Conservation (phyloP, 345 rosid species). For the Mercurialis annua region DNA sequence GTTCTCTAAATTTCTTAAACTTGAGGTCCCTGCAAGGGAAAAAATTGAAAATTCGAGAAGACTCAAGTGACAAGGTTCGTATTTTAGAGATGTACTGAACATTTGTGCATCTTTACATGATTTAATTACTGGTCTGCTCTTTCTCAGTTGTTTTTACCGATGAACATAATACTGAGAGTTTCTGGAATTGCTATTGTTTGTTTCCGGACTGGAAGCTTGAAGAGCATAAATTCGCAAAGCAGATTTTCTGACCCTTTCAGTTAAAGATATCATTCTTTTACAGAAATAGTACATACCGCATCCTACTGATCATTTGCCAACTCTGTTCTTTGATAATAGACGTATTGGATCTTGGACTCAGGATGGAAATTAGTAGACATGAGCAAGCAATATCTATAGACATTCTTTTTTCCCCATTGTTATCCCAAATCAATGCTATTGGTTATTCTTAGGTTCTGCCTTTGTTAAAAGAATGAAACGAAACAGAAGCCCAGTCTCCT, state of each 20-base stretch:
- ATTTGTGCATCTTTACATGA: not conserved
- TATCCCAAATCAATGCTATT: no score
- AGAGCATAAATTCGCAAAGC: conserved; percentile 1
- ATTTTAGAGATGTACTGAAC: not conserved
- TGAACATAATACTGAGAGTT: conserved; percentile 4
- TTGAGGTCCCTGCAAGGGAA: conserved; percentile 48
- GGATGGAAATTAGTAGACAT: not conserved
- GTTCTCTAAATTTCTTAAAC: conserved; percentile 77
- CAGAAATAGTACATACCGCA: no score
- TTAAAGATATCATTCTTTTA: no score
- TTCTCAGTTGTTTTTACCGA: not conserved
- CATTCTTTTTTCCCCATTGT: not conserved
- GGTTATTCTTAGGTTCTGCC: not conserved
- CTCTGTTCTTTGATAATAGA: no score
- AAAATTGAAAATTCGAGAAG: conserved; percentile 34
- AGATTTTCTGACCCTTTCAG: not conserved
- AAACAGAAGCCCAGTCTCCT: not conserved
- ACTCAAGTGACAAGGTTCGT: conserved; percentile 35
- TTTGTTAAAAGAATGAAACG: not conserved
- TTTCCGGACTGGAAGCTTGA: not conserved
- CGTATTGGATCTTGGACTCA: no score
- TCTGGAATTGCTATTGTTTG: conserved; percentile 8
- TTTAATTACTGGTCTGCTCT: not conserved
- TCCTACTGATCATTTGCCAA: no score
- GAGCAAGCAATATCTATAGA: not conserved